A percentile compares a stretch with the other conserved stretches of the same genome.
Evolutionary conservation across 1,284 basidiomycete genomes (phyloP).

Genomic region (Phlebopus sp.): DNA sequence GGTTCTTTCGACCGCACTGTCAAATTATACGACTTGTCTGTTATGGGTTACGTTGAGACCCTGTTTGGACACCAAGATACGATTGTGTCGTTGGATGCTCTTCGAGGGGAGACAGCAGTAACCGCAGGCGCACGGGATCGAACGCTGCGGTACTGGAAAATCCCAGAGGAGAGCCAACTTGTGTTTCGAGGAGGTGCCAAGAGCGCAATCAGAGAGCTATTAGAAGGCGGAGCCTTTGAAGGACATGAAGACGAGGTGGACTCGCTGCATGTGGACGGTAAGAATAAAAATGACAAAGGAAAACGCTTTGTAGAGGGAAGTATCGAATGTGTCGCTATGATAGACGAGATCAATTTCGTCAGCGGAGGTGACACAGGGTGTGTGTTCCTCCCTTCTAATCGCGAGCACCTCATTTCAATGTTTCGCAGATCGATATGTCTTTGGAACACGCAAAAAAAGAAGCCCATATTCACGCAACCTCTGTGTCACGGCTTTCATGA

Average conservation of each 20-base stretch:
- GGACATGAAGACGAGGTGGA: constrained; percentile 50
- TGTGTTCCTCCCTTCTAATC: constrained; percentile 29
- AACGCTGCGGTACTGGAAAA: constrained; percentile 94
- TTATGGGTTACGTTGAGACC: constrained; percentile 93
- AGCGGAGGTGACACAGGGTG: constrained; percentile 96
- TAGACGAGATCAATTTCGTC: constrained; percentile 91
- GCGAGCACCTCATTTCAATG: not conserved
- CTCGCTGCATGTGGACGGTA: constrained; percentile 36
- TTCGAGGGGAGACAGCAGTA: constrained; percentile 83
- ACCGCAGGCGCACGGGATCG: constrained; percentile 90
- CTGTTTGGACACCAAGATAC: constrained; percentile 97
- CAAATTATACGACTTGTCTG: constrained; percentile 70
- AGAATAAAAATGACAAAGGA: constrained; percentile 38
- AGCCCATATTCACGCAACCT: constrained; percentile 83
- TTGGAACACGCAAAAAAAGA: constrained; percentile 95
- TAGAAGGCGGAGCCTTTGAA: constrained; percentile 70
- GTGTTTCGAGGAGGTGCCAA: constrained; percentile 92
- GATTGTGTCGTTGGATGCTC: constrained; percentile 73
- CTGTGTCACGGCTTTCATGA: constrained; percentile 87
- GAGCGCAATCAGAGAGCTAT: constrained; percentile 73
- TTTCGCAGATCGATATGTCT: constrained; percentile 76
- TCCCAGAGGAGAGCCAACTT: constrained; percentile 92
- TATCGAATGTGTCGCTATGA: constrained; percentile 89
- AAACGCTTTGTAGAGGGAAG: constrained; percentile 83
- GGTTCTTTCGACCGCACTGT: constrained; percentile 90